These are phyloP conservation scores for Amborella trichopoda DNA, from an alignment of 164 flowering plant genomes.

Conservation along the genomic window DNA sequence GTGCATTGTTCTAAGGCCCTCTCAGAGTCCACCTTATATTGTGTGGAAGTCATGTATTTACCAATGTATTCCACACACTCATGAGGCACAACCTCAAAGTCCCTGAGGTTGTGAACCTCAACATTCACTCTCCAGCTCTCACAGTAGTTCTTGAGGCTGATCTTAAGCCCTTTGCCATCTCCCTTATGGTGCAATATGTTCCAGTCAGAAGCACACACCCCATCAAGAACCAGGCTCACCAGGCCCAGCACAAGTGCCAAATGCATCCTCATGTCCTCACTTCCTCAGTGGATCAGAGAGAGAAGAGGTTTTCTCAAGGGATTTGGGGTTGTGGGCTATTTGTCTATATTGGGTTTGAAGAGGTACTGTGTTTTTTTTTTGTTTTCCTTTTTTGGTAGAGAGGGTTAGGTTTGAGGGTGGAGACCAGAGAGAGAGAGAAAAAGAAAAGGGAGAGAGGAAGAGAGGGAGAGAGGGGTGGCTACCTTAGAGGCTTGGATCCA, in stretches of 20 bases:
- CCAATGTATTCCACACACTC: slow-evolving; percentile 51
- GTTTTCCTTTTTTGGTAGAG: no score
- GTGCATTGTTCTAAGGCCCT: slow-evolving; percentile 38
- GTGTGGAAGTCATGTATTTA: slow-evolving; percentile 63
- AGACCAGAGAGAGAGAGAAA: background rate
- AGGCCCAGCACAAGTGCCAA: slow-evolving; percentile 9
- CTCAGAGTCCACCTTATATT: slow-evolving; percentile 45
- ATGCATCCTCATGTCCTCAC: slow-evolving; percentile 17
- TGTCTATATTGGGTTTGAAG: no score
- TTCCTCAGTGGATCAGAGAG: background rate
- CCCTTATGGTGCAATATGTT: slow-evolving; percentile 31
- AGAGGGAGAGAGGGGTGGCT: background rate
- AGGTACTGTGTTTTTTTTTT: no score
- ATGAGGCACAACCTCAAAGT: slow-evolving; percentile 50
- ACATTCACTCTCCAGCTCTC: slow-evolving; percentile 82
- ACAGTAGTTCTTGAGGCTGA: slow-evolving; percentile 53
- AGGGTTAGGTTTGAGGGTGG: background rate
- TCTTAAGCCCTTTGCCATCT: slow-evolving; percentile 2
- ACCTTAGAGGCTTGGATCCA: background rate
- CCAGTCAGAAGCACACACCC: slow-evolving; percentile 33
- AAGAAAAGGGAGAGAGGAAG: background rate
- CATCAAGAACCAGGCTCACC: slow-evolving; percentile 10
- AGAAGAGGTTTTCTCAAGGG: background rate
- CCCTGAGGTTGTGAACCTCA: slow-evolving; percentile 61
- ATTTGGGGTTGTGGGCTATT: no score